Evolutionary conservation across 192 early-diverging fungal species (phyloP).

Genomic region (Mortierella hygrophila): DNA sequence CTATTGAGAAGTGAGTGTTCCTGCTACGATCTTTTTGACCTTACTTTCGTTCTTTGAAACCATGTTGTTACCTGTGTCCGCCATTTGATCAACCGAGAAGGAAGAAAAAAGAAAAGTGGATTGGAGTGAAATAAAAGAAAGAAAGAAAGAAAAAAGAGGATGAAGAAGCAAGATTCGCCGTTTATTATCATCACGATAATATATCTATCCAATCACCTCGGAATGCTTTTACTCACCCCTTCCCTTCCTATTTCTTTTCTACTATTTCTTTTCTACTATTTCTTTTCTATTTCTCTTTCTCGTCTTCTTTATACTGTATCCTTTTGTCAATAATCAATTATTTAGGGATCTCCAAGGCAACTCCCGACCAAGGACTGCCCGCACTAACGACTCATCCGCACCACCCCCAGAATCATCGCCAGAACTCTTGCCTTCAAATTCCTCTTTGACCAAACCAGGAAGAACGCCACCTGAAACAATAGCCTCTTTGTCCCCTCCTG

Average conservation of each 20-base stretch:
- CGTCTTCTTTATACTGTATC: background rate
- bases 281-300: background rate
- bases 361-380: background rate
- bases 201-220: conserved; percentile 2
- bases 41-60: background rate
- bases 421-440: background rate
- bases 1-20: background rate
- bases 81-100: background rate
- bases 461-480: background rate
- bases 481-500: background rate
- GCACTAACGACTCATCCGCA: background rate
- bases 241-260: background rate
- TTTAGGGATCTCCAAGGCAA: conserved; percentile 1
- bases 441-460: background rate
- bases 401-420: background rate
- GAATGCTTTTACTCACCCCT: conserved; percentile 6
- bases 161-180: background rate
- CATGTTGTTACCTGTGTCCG: background rate
- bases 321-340: background rate
- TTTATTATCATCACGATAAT: conserved; percentile 9
- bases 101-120: background rate
- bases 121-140: background rate
- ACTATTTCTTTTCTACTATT: background rate
- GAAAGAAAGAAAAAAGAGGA: no score
- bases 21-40: background rate